Base-by-base conservation (phyloP, 305 asterid genomes). In the Fraxinus xanthoxyloides region DNA sequence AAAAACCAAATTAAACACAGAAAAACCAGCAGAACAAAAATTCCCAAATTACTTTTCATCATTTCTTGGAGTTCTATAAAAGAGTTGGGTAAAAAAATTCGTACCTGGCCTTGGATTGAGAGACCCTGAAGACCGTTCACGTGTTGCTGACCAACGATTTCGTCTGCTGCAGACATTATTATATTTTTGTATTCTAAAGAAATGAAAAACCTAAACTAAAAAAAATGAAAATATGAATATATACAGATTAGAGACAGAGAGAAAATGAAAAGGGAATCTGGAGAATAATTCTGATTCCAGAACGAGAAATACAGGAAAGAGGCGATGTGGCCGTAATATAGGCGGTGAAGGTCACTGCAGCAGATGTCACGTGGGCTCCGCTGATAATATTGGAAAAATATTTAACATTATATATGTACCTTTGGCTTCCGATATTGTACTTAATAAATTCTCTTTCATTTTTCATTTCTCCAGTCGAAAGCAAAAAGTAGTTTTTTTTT, bases 141-240 rank as follows among this genome's bases (percentile, higher is more conserved):
- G 80, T 83, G 81, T 87, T 85, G 86, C 24, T 32, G 76, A 75
- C 23, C 87, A 63, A 72, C 85, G 82, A 81, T 78, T 83, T 86
- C 92, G 76, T 76, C 85, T 48, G 83, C 75, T 32, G 85, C 81
- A 77, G 93, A 86, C 92, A 89, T 90, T 81, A 65, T 13, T 72
- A 61, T 40, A 72, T 79, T 63, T 84, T 30, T 78, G 35, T 8
- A 56, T 30, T 8, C 43, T 70, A 13, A 70, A 70, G 13, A 70
- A 70, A 70, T 31, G 4, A 70, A 30, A 70, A 65, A 30, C 24
- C 75, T 70, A 70, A 13, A 70, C 43, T 70, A 17, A 15, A 26
- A 26, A 65, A 67, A 28, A 1, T 28, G 40, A 10, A 67, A 69
- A 31, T 4, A 70, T 70, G 38, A 30, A 70, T 70, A 70, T 70